Evolutionary conservation across 495 filamentous ascomycete species (phyloP).

Genomic region (Penicillium chermesinum): DNA sequence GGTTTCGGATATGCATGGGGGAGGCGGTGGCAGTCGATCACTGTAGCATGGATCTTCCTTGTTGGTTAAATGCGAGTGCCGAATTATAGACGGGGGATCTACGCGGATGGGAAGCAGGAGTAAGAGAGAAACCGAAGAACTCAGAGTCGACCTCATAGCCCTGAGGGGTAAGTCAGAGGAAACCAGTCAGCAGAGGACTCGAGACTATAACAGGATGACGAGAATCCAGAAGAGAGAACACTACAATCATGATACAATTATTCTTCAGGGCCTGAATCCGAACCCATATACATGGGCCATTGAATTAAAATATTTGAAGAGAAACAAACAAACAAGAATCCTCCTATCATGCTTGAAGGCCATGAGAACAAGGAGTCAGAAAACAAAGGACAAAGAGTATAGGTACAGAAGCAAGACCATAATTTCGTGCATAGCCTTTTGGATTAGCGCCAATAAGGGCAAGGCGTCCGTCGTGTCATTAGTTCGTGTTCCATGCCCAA

Average conservation of each 20-base stretch:
- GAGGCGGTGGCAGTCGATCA: constrained; percentile 7
- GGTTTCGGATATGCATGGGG: constrained; percentile 17
- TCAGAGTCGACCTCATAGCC: too few relatives aligned
- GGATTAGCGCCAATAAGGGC: constrained; percentile 19
- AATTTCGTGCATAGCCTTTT: constrained; percentile 21
- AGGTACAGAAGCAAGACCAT: constrained; percentile 18
- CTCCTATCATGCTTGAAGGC: constrained; percentile 4
- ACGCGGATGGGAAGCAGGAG: constrained; percentile 2
- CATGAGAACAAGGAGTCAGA: not conserved
- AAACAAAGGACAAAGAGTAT: constrained; percentile 10
- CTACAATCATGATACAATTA: too few relatives aligned
- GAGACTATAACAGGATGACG: too few relatives aligned
- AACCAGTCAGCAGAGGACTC: too few relatives aligned
- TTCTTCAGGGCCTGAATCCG: too few relatives aligned
- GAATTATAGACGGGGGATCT: not conserved
- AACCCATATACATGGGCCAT: too few relatives aligned
- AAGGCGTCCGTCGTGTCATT: constrained; percentile 24
- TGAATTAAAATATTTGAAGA: not conserved
- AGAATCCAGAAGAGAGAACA: too few relatives aligned
- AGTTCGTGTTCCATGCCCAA: constrained; percentile 20
- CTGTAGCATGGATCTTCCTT: constrained; percentile 17
- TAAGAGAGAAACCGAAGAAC: too few relatives aligned
- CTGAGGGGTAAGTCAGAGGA: too few relatives aligned
- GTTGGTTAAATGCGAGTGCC: constrained; percentile 4
- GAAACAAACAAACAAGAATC: not conserved